These are phyloP conservation scores for Rostrohypoxylon terebratum DNA, from an alignment of 495 filamentous ascomycete genomes.

Conservation along the genomic window DNA sequence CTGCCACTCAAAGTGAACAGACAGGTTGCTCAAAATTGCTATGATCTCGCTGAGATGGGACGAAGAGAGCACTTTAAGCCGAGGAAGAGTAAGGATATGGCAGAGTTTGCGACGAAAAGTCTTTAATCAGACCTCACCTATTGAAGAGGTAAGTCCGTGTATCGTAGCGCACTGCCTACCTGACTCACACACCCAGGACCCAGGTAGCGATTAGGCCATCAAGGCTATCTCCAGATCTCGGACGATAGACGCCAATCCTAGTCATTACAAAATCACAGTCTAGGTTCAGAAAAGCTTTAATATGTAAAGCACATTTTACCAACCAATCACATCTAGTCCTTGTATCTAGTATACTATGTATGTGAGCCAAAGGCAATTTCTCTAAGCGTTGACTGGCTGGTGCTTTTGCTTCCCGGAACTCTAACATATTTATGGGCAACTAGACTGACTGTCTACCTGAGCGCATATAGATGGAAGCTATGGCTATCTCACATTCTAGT, in stretches of 20 bases:
- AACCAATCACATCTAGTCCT: neutral
- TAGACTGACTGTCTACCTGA: neutral
- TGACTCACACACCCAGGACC: conserved; percentile 5
- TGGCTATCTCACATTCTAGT: neutral
- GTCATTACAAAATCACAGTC: neutral
- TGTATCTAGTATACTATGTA: neutral
- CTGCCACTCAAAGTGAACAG: too few relatives aligned
- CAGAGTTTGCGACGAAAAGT: neutral
- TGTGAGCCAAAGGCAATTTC: neutral
- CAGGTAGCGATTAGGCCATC: neutral
- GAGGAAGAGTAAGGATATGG: neutral
- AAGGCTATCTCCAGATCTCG: conserved; percentile 6
- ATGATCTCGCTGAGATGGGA: neutral
- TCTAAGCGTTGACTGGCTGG: neutral
- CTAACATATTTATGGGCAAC: neutral
- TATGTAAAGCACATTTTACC: neutral
- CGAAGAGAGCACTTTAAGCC: neutral
- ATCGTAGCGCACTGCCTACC: neutral
- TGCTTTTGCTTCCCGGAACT: conserved; percentile 10
- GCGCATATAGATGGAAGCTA: too few relatives aligned
- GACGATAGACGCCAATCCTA: neutral
- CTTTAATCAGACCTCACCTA: neutral
- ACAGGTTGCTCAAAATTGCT: neutral
- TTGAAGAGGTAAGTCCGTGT: neutral
- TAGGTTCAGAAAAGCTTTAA: neutral